Evolutionary conservation across 805 yeast species (phyloP).

Genomic region (Candida insectorum): DNA sequence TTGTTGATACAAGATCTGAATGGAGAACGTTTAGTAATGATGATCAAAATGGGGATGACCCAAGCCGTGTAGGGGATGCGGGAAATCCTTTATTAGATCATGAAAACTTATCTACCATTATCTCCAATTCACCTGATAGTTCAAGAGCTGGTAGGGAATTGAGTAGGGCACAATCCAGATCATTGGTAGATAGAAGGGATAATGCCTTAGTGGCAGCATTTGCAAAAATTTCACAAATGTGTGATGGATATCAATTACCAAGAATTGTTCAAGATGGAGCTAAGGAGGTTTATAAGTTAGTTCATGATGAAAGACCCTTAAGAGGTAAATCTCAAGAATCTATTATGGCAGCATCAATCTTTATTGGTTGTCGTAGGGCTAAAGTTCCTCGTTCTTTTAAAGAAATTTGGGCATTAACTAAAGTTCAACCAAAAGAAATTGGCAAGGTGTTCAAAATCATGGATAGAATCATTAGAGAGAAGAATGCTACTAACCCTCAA

Average conservation of each 20-base stretch:
- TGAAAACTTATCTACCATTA: conserved; percentile 88
- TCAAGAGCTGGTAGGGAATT: conserved; percentile 84
- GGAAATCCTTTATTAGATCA: conserved; percentile 88
- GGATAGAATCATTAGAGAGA: conserved; percentile 52
- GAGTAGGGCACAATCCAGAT: conserved; percentile 83
- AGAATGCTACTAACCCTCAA: conserved; percentile 51
- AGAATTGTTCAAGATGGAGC: conserved; percentile 97
- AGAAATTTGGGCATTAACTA: conserved; percentile 92
- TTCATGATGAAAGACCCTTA: conserved; percentile 79
- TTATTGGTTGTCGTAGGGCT: conserved; percentile 92
- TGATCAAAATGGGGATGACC: conserved; percentile 97
- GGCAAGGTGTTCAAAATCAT: conserved; percentile 87
- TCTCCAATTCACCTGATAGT: conserved; percentile 83
- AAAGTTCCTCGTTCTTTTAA: conserved; percentile 91
- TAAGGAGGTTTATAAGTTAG: conserved; percentile 90
- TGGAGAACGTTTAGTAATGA: conserved; percentile 99
- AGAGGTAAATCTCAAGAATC: conserved; percentile 91
- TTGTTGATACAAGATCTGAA: conserved; percentile 93
- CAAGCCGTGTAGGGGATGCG: conserved; percentile 99
- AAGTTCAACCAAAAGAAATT: conserved; percentile 91
- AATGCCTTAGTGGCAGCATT: conserved; percentile 85
- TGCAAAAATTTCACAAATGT: conserved; percentile 88
- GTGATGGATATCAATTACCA: conserved; percentile 94
- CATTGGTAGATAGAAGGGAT: conserved; percentile 83
- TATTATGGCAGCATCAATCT: conserved; percentile 94